phyloP scores from a whole-genome alignment of 495 filamentous ascomycete genomes.

The Lepraria neglecta region DNA sequence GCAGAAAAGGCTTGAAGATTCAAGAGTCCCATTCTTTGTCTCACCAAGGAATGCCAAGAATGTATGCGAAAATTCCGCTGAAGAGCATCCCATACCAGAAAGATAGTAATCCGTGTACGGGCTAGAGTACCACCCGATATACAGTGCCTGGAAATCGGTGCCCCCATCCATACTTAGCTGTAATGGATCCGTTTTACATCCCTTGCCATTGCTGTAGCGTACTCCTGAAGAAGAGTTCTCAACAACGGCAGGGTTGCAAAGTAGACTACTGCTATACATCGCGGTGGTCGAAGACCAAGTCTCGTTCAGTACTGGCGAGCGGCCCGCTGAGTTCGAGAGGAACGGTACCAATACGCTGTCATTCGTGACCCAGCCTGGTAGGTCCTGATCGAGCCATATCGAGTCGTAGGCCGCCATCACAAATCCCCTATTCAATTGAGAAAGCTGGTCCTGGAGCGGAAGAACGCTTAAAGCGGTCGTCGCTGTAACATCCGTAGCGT shows the following conservation, averaged over 20 bases:
- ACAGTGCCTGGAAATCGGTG: too few relatives aligned
- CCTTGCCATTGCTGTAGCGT: slow-evolving; percentile 29
- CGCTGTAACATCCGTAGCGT: slow-evolving; percentile 20
- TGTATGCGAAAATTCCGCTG: slow-evolving; percentile 18
- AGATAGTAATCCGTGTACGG: too few relatives aligned
- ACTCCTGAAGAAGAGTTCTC: slow-evolving; percentile 10
- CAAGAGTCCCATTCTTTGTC: too few relatives aligned
- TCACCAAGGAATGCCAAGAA: slow-evolving; percentile 31
- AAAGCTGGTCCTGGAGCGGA: slow-evolving; percentile 23
- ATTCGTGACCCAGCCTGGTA: slow-evolving; percentile 37
- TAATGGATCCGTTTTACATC: slow-evolving; percentile 24
- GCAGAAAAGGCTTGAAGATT: slow-evolving; percentile 35
- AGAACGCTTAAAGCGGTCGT: too few relatives aligned
- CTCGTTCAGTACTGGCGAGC: background rate
- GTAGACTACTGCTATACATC: slow-evolving; percentile 32
- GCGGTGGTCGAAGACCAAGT: slow-evolving; percentile 34
- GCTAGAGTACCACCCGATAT: too few relatives aligned
- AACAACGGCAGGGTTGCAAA: slow-evolving; percentile 32
- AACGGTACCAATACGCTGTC: slow-evolving; percentile 38
- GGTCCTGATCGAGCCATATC: slow-evolving; percentile 34
- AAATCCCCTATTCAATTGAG: slow-evolving; percentile 27
- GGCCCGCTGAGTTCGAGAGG: background rate
- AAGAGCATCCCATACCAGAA: slow-evolving; percentile 22
- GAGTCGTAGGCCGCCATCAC: slow-evolving; percentile 34
- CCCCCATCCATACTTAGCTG: too few relatives aligned